Percentiles rank a stretch among this genome's conserved stretches.
phyloP scores from a whole-genome alignment of 345 rosid species.

The Dovyalis caffra region DNA sequence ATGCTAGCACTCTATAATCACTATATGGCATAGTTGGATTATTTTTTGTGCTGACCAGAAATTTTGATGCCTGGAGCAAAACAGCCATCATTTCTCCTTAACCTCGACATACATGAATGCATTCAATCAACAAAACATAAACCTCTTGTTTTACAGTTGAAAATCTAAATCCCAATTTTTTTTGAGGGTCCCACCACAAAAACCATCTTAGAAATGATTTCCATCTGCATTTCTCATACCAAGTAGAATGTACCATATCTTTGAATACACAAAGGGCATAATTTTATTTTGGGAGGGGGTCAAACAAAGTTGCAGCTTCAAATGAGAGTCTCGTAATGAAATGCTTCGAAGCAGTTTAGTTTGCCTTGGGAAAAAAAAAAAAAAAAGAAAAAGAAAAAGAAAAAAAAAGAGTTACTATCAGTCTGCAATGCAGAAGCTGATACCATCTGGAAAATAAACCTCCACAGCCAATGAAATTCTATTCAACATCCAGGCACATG shows the following conservation, averaged over 20 bases:
- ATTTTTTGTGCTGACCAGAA: neutral
- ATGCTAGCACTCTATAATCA: neutral
- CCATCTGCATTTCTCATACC: neutral
- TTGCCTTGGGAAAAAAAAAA: too few species aligned
- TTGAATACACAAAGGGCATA: too few species aligned
- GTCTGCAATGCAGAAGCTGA: too few species aligned
- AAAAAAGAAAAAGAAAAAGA: too few species aligned
- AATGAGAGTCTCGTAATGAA: neutral
- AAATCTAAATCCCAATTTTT: neutral
- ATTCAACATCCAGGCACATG: too few species aligned
- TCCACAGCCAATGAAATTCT: too few species aligned
- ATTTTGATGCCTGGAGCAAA: neutral
- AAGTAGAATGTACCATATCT: too few species aligned
- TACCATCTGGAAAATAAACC: too few species aligned
- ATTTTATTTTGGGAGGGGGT: neutral
- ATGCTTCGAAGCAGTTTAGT: neutral
- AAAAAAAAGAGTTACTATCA: too few species aligned
- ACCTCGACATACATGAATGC: neutral
- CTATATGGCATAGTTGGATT: neutral
- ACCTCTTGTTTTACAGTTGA: neutral
- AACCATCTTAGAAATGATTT: neutral
- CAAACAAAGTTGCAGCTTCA: neutral
- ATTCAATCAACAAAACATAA: neutral
- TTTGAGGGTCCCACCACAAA: neutral
- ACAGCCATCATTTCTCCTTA: neutral